Conservation (phyloP, 2,329 filamentous ascomycete genomes). For the Penicillium sp. region DNA sequence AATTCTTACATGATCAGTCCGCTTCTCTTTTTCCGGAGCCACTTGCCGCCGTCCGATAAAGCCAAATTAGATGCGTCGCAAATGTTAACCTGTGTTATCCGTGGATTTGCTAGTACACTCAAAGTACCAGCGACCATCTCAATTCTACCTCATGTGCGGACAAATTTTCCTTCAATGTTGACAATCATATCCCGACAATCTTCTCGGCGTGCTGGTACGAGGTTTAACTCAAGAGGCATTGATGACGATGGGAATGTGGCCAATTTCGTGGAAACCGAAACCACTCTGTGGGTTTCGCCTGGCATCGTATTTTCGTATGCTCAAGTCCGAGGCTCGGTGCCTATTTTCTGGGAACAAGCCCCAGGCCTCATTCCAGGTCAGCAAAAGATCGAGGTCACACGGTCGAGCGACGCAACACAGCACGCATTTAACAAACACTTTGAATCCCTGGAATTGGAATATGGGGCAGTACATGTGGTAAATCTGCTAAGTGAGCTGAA, state of each 20-base stretch:
- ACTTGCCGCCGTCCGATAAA: constrained; percentile 71
- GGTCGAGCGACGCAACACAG: constrained; percentile 85
- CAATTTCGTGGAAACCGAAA: constrained; percentile 98
- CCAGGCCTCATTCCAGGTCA: constrained; percentile 84
- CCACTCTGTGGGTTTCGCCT: constrained; percentile 79
- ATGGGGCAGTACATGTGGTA: constrained; percentile 87
- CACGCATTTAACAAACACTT: constrained; percentile 96
- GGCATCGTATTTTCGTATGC: constrained; percentile 85
- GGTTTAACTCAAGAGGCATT: constrained; percentile 96
- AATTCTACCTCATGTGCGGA: constrained; percentile 63
- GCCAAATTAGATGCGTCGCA: constrained; percentile 78
- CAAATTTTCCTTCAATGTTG: constrained; percentile 75
- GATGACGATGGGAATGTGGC: constrained; percentile 97
- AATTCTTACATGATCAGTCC: constrained; percentile 98
- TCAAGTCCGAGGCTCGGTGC: constrained; percentile 88
- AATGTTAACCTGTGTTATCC: constrained; percentile 88
- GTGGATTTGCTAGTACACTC: constrained; percentile 86
- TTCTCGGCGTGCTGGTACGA: constrained; percentile 83
- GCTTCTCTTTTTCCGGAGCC: constrained; percentile 81
- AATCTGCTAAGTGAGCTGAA: constrained; percentile 93
- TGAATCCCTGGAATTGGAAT: constrained; percentile 76
- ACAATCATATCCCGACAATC: constrained; percentile 91
- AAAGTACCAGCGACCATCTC: constrained; percentile 75
- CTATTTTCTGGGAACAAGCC: constrained; percentile 95
- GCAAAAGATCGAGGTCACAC: constrained; percentile 88